These are phyloP conservation scores for Aspergillus conjunctus DNA, from an alignment of 495 filamentous ascomycete species.

Conservation along the genomic window DNA sequence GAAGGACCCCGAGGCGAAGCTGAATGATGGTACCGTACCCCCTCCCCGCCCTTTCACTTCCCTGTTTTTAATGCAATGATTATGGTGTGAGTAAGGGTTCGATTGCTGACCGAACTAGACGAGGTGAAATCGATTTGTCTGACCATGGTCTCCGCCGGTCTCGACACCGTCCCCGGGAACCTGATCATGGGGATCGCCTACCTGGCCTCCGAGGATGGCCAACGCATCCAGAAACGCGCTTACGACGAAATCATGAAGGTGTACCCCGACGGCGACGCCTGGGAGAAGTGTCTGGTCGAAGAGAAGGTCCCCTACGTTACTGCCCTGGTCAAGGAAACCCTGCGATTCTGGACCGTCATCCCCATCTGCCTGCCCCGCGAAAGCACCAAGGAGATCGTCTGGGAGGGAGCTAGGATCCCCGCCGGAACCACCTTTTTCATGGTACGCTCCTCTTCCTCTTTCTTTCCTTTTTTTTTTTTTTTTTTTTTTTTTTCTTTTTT, in stretches of 20 bases:
- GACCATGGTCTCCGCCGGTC: constrained; percentile 72
- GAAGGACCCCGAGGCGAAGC: constrained; percentile 63
- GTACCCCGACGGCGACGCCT: constrained; percentile 66
- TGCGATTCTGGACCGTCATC: constrained; percentile 75
- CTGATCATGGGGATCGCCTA: constrained; percentile 74
- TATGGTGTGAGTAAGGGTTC: neutral
- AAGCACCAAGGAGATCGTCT: constrained; percentile 65
- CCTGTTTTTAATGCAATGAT: neutral
- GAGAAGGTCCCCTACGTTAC: constrained; percentile 73
- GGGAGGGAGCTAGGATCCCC: constrained; percentile 60
- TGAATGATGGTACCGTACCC: constrained; percentile 58
- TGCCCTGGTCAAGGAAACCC: constrained; percentile 67
- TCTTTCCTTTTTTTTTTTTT: neutral
- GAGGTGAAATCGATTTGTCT: constrained; percentile 74
- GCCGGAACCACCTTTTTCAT: constrained; percentile 69
- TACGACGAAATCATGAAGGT: constrained; percentile 64
- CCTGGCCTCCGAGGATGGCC: constrained; percentile 61
- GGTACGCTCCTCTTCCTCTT: constrained; percentile 35
- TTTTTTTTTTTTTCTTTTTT: too few relatives aligned
- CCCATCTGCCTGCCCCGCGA: constrained; percentile 69
- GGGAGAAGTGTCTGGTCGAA: constrained; percentile 64
- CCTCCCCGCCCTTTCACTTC: neutral
- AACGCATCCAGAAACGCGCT: constrained; percentile 63
- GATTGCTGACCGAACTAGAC: constrained; percentile 37
- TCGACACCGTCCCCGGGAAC: constrained; percentile 71